Conservation (phyloP, 352 stramenopile genomes). For the Globisporangium nodosum region DNA sequence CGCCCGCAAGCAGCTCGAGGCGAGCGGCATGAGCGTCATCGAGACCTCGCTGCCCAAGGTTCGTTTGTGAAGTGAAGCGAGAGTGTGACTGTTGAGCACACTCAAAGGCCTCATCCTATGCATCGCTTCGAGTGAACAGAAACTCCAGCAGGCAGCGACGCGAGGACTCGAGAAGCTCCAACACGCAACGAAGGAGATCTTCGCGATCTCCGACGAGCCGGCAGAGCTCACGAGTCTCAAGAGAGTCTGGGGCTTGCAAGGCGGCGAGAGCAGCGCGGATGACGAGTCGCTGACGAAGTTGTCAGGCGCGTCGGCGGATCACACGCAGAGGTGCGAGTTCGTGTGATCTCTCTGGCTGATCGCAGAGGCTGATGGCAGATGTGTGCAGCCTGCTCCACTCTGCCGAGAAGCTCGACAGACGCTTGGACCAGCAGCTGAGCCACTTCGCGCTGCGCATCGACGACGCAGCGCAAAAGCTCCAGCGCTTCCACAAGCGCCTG, state of each 20-base stretch:
- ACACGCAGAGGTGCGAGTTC: slow-evolving; percentile 3
- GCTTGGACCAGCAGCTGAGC: slow-evolving; percentile 39
- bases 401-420: slow-evolving; percentile 35
- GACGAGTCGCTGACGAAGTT: not conserved
- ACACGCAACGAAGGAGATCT: slow-evolving; percentile 23
- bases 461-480: slow-evolving; percentile 28
- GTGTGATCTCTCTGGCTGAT: not conserved
- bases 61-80: slow-evolving; percentile 7
- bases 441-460: slow-evolving; percentile 26
- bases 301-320: not conserved
- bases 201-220: slow-evolving; percentile 29
- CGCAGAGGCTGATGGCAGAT: not conserved
- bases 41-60: slow-evolving; percentile 41
- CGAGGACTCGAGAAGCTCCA: slow-evolving; percentile 40
- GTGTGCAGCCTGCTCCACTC: slow-evolving; percentile 24
- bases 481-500: slow-evolving; percentile 30
- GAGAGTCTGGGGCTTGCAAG: slow-evolving; percentile 44
- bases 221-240: slow-evolving; percentile 43
- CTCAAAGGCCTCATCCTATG: not conserved
- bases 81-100: too few species aligned
- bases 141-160: slow-evolving; percentile 31
- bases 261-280: not conserved
- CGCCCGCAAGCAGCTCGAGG: slow-evolving; percentile 49
- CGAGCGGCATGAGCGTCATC: slow-evolving; percentile 37
- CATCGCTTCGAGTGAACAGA: slow-evolving; percentile 16